Evolutionary conservation across 768 basidiomycete species (phyloP), one percentile per base, ranked within the genome.

Genomic region (Hirschioporus abietinus): DNA sequence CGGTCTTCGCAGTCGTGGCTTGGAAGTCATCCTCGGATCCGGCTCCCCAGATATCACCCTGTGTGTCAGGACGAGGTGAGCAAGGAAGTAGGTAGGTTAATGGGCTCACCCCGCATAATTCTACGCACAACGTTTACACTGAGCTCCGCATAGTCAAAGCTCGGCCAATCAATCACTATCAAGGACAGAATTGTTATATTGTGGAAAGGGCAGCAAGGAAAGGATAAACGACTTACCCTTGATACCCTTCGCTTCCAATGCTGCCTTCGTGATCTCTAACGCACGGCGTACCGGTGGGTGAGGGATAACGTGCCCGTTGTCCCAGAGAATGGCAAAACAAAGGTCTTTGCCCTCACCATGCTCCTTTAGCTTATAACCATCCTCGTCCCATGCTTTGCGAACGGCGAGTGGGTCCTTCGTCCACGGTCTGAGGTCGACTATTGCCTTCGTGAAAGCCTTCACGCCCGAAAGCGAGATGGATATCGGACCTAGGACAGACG

Each of bases 401-500:
- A 84, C 73, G 1, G 79, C 81, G 66, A 84, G 70, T 7, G 91
- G 87, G 71, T 93, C 92, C 65, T 77, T 81, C 5, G 81, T 70
- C 92, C 92, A 93, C 3, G 91, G 88, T 67, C 83, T 78, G 27
- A 78, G 71, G 68, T 80, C 83, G 20, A 89, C 71, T 25, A 95
- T 83, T 0, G 85, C 82, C 73, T 88, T 81, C 74, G 85, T 84
- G 76, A 95, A 93, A 0, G 75, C 69, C 72, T 86, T 88, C 65
- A 95, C 74, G n/a, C 84, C 90, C 10, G 74, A 77, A 60, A 93
- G 68, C 36, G 84, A 84, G 58, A 76, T 79, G 1, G 86, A 78
- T 64, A 93, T 78, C 6, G 93, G 93, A 0, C 93, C 93, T 10
- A 93, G 79, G 34, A 93, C 89, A 1, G 91, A 91, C 5, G 78